These are phyloP conservation scores for Moesziomyces sp. DNA, from an alignment of 1,284 basidiomycete species.

Conservation along the genomic window DNA sequence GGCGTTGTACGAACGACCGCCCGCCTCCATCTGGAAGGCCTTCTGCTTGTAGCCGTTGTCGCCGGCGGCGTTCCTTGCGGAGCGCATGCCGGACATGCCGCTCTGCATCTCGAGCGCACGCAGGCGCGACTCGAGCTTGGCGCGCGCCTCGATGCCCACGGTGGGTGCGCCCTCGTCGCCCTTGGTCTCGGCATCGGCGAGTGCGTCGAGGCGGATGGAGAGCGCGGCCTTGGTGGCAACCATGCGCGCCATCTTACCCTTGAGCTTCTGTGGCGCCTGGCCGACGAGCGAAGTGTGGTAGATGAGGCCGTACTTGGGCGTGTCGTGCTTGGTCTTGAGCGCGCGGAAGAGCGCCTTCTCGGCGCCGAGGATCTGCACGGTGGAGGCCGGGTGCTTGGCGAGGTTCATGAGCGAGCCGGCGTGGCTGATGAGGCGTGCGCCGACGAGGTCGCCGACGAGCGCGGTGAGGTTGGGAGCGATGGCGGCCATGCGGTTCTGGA, in stretches of 20 bases:
- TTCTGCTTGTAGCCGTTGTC: constrained; percentile 64
- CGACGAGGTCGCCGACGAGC: constrained; percentile 94
- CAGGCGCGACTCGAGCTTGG: constrained; percentile 92
- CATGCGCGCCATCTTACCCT: constrained; percentile 99
- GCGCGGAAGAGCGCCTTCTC: constrained; percentile 99
- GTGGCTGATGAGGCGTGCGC: constrained; percentile 94
- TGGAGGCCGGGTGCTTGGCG: constrained; percentile 96
- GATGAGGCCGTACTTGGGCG: constrained; percentile 96
- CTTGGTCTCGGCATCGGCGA: constrained; percentile 91
- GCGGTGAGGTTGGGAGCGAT: constrained; percentile 97
- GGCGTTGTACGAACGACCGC: constrained; percentile 61
- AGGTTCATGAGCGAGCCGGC: constrained; percentile 92
- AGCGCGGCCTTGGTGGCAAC: constrained; percentile 91
- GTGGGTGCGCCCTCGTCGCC: constrained; percentile 80
- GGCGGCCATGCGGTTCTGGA: constrained; percentile 95
- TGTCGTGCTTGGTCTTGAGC: constrained; percentile 98
- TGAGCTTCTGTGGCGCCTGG: constrained; percentile 95
- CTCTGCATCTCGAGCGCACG: constrained; percentile 78
- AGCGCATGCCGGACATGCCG: constrained; percentile 48
- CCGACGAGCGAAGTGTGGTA: constrained; percentile 91
- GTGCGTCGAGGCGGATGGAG: constrained; percentile 94
- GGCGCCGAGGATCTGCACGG: constrained; percentile 96
- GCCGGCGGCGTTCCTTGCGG: constrained; percentile 42
- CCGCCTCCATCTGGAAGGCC: constrained; percentile 58
- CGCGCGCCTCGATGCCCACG: constrained; percentile 90